phyloP scores from a whole-genome alignment of 495 filamentous ascomycete species.

The Aspergillus indologenus region DNA sequence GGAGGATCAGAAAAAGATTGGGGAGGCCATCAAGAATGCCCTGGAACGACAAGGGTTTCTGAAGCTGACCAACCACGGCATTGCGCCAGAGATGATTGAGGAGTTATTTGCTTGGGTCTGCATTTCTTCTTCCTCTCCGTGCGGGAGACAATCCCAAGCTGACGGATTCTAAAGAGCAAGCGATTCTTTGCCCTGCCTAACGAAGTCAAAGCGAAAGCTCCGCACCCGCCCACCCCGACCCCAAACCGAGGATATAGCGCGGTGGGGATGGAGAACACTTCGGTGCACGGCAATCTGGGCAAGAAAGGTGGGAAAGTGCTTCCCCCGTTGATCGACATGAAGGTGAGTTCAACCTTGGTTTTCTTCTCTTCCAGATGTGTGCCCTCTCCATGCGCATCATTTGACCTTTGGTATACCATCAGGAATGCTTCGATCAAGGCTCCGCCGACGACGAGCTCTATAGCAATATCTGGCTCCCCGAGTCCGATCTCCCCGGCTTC shows the following conservation, averaged over 20 bases:
- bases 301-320: slow-evolving; percentile 8
- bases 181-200: slow-evolving; percentile 40
- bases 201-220: slow-evolving; percentile 38
- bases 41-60: neutral
- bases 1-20: no score
- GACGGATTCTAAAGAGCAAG: slow-evolving; percentile 13
- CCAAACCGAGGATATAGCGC: slow-evolving; percentile 56
- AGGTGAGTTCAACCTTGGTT: neutral
- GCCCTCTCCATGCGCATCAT: no score
- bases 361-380: no score
- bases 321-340: neutral
- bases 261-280: slow-evolving; percentile 53
- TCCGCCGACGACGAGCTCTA: slow-evolving; percentile 42
- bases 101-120: slow-evolving; percentile 26
- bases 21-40: no score
- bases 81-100: slow-evolving; percentile 14
- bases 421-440: slow-evolving; percentile 65
- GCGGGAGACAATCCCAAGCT: neutral
- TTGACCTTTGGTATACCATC: neutral
- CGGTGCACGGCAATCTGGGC: slow-evolving; percentile 26
- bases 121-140: neutral
- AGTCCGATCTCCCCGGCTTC: slow-evolving; percentile 57
- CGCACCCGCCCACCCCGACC: slow-evolving; percentile 51
- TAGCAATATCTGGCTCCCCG: slow-evolving; percentile 57
- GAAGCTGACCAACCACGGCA: neutral